Conservation (phyloP, 2,329 filamentous ascomycete genomes). For the Aspergillus fumigatiaffinis region DNA sequence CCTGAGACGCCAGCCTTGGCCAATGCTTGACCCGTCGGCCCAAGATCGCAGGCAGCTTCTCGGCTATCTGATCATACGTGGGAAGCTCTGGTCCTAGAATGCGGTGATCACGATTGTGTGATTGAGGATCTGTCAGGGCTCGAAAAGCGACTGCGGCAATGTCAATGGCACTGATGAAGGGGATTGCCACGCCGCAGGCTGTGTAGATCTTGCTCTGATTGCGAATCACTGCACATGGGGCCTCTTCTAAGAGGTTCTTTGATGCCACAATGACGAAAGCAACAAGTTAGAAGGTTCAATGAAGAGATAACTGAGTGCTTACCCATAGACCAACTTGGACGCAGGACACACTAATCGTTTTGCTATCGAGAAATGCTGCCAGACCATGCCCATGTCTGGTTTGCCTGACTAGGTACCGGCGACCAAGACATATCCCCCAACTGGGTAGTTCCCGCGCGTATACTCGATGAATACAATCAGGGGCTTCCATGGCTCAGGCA, state of each 20-base stretch:
- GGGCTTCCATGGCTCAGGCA: not conserved
- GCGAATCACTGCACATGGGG: slow-evolving; percentile 30
- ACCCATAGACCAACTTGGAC: slow-evolving; percentile 51
- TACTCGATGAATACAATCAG: slow-evolving; percentile 41
- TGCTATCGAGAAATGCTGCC: slow-evolving; percentile 35
- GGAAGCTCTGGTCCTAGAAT: slow-evolving; percentile 32
- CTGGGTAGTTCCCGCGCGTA: slow-evolving; percentile 31
- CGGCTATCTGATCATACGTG: slow-evolving; percentile 29
- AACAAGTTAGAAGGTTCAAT: not conserved
- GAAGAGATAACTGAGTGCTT: not conserved
- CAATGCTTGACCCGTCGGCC: not conserved
- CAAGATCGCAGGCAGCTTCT: not conserved
- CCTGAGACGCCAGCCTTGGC: not conserved
- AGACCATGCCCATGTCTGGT: slow-evolving; percentile 34
- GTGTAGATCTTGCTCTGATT: slow-evolving; percentile 42
- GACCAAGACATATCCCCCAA: slow-evolving; percentile 45
- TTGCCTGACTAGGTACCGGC: slow-evolving; percentile 38
- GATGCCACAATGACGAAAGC: not conserved
- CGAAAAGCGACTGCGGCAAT: slow-evolving; percentile 45
- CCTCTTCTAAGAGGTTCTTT: slow-evolving; percentile 46
- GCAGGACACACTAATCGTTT: slow-evolving; percentile 42
- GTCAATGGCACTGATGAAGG: slow-evolving; percentile 46
- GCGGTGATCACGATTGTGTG: slow-evolving; percentile 41
- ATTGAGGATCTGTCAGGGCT: slow-evolving; percentile 36
- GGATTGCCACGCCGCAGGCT: slow-evolving; percentile 44